Evolutionary conservation across 129 eudicot genomes (phyloP).

Genomic region (Scalesia atractyloides): DNA sequence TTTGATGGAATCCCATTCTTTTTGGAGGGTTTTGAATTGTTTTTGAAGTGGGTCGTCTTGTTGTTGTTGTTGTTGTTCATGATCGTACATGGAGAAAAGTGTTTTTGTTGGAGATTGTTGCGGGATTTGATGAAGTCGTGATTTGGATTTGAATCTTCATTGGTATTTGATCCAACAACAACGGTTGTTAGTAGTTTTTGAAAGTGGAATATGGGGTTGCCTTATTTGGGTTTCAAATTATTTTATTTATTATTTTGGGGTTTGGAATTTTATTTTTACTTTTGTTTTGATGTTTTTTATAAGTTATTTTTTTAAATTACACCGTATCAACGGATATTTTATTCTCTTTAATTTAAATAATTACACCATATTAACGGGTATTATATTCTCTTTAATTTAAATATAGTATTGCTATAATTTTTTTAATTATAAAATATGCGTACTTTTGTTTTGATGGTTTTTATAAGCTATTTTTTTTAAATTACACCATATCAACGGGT

Average conservation of each 20-base stretch:
- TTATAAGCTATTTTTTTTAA: no score
- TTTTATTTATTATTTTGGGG: not conserved
- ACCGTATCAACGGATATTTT: no score
- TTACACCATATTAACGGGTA: no score
- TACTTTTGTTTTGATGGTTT: no score
- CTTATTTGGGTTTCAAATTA: not conserved
- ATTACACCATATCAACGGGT: no score
- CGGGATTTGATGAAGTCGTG: conserved; percentile 12
- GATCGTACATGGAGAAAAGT: not conserved
- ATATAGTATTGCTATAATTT: no score
- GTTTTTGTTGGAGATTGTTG: conserved; percentile 19
- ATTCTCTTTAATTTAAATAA: no score
- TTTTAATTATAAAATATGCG: no score
- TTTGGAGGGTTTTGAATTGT: conserved; percentile 25
- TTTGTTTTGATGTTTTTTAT: no score
- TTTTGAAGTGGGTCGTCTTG: conserved; percentile 33
- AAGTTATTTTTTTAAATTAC: no score
- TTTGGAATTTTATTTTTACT: no score
- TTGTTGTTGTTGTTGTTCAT: conserved; percentile 18
- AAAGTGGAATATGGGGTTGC: not conserved
- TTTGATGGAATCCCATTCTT: conserved; percentile 39
- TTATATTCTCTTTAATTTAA: no score
- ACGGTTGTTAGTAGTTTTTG: conserved; percentile 24
- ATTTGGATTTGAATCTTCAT: conserved; percentile 17
- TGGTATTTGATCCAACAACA: conserved; percentile 6